Percentiles rank a stretch among this genome's conserved stretches.
Evolutionary conservation across 352 stramenopile species (phyloP).

Genomic region (Aphanomyces stellatus): DNA sequence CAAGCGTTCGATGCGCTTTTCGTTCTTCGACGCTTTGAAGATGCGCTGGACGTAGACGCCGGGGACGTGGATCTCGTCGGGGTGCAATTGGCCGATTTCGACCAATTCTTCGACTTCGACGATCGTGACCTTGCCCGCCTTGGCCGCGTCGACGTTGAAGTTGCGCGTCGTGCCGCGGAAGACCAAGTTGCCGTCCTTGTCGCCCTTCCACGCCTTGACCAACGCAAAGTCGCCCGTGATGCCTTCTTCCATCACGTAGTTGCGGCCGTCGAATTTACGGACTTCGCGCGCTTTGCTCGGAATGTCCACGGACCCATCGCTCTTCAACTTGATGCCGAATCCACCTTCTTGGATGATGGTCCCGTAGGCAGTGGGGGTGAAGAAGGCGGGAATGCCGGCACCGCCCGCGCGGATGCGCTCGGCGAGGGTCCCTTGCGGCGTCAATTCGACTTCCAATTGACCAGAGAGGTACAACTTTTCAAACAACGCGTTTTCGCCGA

Average conservation of each 20-base stretch:
- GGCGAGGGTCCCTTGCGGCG: slow-evolving; percentile 92
- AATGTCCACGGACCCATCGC: slow-evolving; percentile 59
- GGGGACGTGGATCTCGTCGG: slow-evolving; percentile 91
- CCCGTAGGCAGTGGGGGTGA: slow-evolving; percentile 91
- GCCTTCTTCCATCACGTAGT: slow-evolving; percentile 95
- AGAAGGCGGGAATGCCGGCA: slow-evolving; percentile 94
- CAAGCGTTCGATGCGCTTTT: slow-evolving; percentile 93
- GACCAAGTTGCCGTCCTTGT: slow-evolving; percentile 94
- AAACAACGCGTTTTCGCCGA: slow-evolving; percentile 95
- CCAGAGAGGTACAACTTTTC: slow-evolving; percentile 89
- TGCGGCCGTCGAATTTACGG: slow-evolving; percentile 70
- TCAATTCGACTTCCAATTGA: slow-evolving; percentile 93
- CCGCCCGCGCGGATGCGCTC: slow-evolving; percentile 88
- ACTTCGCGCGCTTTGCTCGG: slow-evolving; percentile 58
- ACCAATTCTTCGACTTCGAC: slow-evolving; percentile 95
- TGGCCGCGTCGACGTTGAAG: slow-evolving; percentile 94
- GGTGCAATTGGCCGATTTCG: slow-evolving; percentile 87
- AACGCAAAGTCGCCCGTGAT: slow-evolving; percentile 91
- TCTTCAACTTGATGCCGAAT: slow-evolving; percentile 68
- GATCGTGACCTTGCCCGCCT: slow-evolving; percentile 90
- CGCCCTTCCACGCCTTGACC: slow-evolving; percentile 94
- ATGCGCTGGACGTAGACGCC: slow-evolving; percentile 95
- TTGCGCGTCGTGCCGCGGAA: slow-evolving; percentile 94
- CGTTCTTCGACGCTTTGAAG: slow-evolving; percentile 81
- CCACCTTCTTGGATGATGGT: slow-evolving; percentile 86